Evolutionary conservation across 805 yeast species (phyloP), one percentile per base, ranked within the genome.

Genomic region (Metschnikowia bowlesiae): DNA sequence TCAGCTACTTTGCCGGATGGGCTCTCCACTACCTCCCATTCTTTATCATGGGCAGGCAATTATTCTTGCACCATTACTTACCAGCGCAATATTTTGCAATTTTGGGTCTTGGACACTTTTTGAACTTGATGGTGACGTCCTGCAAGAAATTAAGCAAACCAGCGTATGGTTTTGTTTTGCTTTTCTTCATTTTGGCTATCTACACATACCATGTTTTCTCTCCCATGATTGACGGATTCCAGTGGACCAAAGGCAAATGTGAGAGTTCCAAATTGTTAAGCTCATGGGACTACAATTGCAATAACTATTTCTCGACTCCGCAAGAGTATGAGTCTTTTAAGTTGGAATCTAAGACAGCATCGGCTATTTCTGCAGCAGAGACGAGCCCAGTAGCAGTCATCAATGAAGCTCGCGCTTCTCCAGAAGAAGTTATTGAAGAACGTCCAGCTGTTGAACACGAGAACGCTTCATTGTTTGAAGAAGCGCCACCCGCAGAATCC

Each of bases 201-300:
- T 71, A 73, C 18, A 82, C 83, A 65, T 92, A 79, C 73, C 66
- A 69, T 48, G 67, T 74, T 53, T 84, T 84, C 69, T 77, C 88
- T 1, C 86, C 98, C 34, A 68, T 94, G 62, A 79, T 85, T 44
- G 87, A 88, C 64, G 99, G 87, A 43, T 63, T 79, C 10, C 79
- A 81, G 48, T 92, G 98, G 97, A 86, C 96, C 43, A 77, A 77
- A 60, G 66, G 64, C 30, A 67, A 76, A 52, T 94, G 99, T 70
- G 70, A 74, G 51, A 70, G 75, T 40, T 73, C 91, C 41, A 81
- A 82, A 69, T 66, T 81, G 58, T 55, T 87, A 32, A 53, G 73
- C 3, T 75, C 80, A 37, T 94, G 98, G 99, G 99, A 94, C 75
- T 94, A 83, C 64, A 86, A 85, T 62, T 94, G 99, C 72, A 73